A percentile compares a stretch with the other conserved stretches of the same genome.
Conservation (phyloP, 805 yeast species). For the Cyberlindnera japonica region DNA sequence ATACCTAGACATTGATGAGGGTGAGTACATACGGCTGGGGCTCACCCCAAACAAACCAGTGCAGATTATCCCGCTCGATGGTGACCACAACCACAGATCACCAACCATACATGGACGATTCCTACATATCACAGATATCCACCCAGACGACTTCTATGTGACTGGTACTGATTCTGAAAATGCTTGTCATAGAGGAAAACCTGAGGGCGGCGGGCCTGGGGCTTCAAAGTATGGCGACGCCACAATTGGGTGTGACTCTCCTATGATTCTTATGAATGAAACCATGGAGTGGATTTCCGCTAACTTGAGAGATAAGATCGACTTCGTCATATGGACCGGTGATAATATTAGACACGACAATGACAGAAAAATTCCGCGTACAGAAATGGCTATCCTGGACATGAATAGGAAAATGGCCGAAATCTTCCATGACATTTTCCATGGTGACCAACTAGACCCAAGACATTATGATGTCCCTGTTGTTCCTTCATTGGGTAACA, state of each 20-base stretch:
- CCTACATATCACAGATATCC: constrained; percentile 82
- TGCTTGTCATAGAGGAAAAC: constrained; percentile 54
- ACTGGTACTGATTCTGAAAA: constrained; percentile 45
- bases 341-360: constrained; percentile 85
- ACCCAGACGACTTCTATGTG: constrained; percentile 70
- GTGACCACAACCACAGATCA: constrained; percentile 11
- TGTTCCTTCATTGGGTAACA: constrained; percentile 77
- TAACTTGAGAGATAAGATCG: constrained; percentile 70
- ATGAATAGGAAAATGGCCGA: constrained; percentile 59
- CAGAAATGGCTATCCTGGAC: constrained; percentile 66
- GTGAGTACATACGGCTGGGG: constrained; percentile 33
- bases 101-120: constrained; percentile 59
- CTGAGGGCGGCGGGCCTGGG: constrained; percentile 31
- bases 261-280: constrained; percentile 53
- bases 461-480: constrained; percentile 44
- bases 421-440: constrained; percentile 49
- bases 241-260: constrained; percentile 72
- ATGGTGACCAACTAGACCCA: constrained; percentile 36
- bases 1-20: constrained; percentile 24
- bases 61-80: constrained; percentile 20
- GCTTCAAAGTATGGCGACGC: constrained; percentile 77
- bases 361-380: constrained; percentile 70
- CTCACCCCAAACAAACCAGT: constrained; percentile 40
- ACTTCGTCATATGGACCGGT: constrained; percentile 88
- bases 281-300: constrained; percentile 65